Evolutionary conservation across 2,329 filamentous ascomycete genomes (phyloP).

Genomic region (Aureobasidium mangrovei): DNA sequence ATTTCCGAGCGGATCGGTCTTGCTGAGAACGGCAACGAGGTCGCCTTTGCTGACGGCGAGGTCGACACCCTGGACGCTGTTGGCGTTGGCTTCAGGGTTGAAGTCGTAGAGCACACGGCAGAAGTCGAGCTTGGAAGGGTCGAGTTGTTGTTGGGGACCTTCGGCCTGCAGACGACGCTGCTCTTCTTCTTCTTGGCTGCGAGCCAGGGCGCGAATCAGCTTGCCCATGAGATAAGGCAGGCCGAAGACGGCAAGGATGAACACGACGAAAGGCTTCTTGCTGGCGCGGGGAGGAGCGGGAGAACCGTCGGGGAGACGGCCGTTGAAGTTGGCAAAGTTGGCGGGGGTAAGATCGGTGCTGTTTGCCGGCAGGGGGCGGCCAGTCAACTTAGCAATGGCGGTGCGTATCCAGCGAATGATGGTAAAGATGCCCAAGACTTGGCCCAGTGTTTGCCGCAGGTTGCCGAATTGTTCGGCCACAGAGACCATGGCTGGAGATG

Average conservation of each 20-base stretch:
- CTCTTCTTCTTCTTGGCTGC: constrained; percentile 77
- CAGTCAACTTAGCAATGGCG: constrained; percentile 83
- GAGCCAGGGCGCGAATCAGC: constrained; percentile 76
- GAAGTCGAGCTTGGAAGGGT: constrained; percentile 90
- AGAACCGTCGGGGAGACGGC: constrained; percentile 54
- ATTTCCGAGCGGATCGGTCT: constrained; percentile 84
- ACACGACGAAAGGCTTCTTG: constrained; percentile 93
- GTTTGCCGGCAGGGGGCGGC: constrained; percentile 79
- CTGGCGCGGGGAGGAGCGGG: constrained; percentile 64
- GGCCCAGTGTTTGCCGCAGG: constrained; percentile 84
- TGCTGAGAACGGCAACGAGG: constrained; percentile 85
- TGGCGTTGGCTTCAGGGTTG: constrained; percentile 58
- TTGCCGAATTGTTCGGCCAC: constrained; percentile 97
- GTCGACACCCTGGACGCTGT: constrained; percentile 59
- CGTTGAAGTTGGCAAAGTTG: constrained; percentile 73
- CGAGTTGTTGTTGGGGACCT: constrained; percentile 49
- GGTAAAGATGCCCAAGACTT: constrained; percentile 89
- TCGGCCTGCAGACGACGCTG: constrained; percentile 46
- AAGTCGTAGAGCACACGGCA: constrained; percentile 94
- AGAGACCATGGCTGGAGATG: constrained; percentile 75
- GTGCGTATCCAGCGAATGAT: constrained; percentile 91
- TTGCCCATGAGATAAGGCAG: constrained; percentile 96
- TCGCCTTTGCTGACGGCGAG: constrained; percentile 91
- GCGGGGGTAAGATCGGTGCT: constrained; percentile 80
- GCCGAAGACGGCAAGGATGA: constrained; percentile 87